Conservation (phyloP, 2,329 filamentous ascomycete genomes). For the Chalaropsis thielavioides region DNA sequence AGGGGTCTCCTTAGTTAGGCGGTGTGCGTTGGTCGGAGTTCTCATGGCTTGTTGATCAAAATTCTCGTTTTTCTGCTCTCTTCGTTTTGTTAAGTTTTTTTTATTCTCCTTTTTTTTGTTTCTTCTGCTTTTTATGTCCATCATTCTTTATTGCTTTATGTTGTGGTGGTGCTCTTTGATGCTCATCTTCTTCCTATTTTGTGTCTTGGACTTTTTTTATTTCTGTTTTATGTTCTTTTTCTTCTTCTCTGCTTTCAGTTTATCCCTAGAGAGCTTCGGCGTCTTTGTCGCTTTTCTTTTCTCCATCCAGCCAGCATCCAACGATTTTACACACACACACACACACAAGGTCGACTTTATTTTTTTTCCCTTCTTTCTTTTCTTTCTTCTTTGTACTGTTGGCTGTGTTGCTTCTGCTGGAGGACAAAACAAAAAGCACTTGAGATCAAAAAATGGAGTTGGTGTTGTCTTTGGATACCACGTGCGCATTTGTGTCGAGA, state of each 20-base stretch:
- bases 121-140: conserved; percentile 19
- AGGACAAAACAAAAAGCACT: neutral
- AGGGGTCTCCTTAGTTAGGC: conserved; percentile 12
- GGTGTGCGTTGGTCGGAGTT: conserved; percentile 12
- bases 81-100: conserved; percentile 20
- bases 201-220: neutral
- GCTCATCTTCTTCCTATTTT: neutral
- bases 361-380: neutral
- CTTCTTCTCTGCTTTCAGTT: neutral
- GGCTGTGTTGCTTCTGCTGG: neutral
- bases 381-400: conserved; percentile 18
- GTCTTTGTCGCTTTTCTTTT: neutral
- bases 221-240: neutral
- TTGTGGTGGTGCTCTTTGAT: neutral
- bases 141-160: conserved; percentile 1
- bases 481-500: neutral
- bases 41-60: conserved; percentile 17
- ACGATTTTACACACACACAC: neutral
- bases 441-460: neutral
- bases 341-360: neutral
- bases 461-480: neutral
- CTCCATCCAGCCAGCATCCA: neutral
- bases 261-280: neutral
- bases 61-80: conserved; percentile 22
- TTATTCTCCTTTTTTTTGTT: conserved; percentile 21